Percentiles rank a stretch among this genome's conserved stretches.
Evolutionary conservation across 2,329 filamentous ascomycete species (phyloP).

Genomic region (Aphanocladium album): DNA sequence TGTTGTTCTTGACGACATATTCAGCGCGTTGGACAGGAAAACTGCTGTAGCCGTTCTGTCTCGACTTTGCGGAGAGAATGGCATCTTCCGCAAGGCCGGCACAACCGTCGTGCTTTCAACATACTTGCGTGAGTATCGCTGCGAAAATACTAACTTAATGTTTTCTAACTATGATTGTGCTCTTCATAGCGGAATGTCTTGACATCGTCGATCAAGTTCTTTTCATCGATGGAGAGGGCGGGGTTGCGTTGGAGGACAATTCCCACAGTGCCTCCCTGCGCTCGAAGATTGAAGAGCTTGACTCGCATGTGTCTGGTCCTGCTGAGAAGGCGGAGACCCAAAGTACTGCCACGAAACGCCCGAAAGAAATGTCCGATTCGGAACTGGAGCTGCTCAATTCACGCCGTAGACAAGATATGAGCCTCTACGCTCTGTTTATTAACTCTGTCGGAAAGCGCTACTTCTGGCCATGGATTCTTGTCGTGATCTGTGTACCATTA

Average conservation of each 20-base stretch:
- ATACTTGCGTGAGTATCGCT: not conserved
- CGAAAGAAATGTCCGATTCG: not conserved
- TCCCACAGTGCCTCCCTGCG: not conserved
- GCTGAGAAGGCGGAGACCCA: not conserved
- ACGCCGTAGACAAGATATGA: not conserved
- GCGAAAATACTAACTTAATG: not conserved
- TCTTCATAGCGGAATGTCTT: not conserved
- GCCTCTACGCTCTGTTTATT: not conserved
- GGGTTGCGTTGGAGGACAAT: not conserved
- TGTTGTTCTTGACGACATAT: slow-evolving; percentile 2
- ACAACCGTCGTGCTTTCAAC: slow-evolving; percentile 1
- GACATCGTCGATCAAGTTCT: slow-evolving; percentile 1
- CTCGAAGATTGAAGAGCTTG: not conserved
- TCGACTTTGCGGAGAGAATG: not conserved
- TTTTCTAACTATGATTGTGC: not conserved
- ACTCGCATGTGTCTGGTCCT: not conserved
- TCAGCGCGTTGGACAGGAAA: not conserved
- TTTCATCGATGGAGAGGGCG: not conserved
- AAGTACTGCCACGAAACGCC: not conserved
- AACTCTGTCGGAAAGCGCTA: not conserved
- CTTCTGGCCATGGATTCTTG: slow-evolving; percentile 3
- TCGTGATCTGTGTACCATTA: not conserved
- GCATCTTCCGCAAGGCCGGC: not conserved
- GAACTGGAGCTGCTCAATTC: not conserved
- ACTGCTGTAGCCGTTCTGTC: not conserved